Conservation (phyloP, 306 rosid genomes). For the Fragaria vesca region DNA sequence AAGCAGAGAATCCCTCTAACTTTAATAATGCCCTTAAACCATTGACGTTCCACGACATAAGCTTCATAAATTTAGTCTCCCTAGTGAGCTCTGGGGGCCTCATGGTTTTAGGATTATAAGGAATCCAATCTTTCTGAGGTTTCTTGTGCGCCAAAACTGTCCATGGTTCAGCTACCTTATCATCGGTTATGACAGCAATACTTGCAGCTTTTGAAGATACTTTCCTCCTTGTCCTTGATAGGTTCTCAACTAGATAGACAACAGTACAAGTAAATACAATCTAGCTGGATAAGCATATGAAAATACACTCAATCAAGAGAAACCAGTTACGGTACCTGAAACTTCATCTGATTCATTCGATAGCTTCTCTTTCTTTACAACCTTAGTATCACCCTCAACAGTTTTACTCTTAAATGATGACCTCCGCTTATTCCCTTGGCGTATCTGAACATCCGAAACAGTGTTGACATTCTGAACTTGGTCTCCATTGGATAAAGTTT, state of each 20-base stretch:
- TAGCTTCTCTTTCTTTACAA: constrained; percentile 40
- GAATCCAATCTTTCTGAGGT: constrained; percentile 90
- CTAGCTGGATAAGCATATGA: constrained; percentile 19
- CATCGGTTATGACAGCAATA: constrained; percentile 26
- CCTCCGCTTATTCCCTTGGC: constrained; percentile 45
- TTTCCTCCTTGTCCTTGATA: constrained; percentile 40
- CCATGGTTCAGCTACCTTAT: constrained; percentile 73
- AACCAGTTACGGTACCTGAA: constrained; percentile 44
- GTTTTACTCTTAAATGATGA: constrained; percentile 30
- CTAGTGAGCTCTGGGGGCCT: constrained; percentile 52
- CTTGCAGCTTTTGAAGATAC: constrained; percentile 36
- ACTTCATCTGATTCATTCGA: constrained; percentile 41
- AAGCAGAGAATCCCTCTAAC: constrained; percentile 70
- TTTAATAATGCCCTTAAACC: constrained; percentile 90
- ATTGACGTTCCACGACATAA: constrained; percentile 94
- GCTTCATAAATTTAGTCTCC: constrained; percentile 66
- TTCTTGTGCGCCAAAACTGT: constrained; percentile 86
- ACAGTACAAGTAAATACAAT: constrained; percentile 15
- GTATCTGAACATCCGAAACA: constrained; percentile 32
- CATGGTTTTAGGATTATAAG: constrained; percentile 91
- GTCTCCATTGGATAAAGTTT: constrained; percentile 35
- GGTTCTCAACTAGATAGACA: constrained; percentile 42
- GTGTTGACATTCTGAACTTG: constrained; percentile 31
- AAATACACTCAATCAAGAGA: background rate
- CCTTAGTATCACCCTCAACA: constrained; percentile 29